phyloP scores from a whole-genome alignment of 2,329 filamentous ascomycete species.

The Davidsoniella eucalypti region DNA sequence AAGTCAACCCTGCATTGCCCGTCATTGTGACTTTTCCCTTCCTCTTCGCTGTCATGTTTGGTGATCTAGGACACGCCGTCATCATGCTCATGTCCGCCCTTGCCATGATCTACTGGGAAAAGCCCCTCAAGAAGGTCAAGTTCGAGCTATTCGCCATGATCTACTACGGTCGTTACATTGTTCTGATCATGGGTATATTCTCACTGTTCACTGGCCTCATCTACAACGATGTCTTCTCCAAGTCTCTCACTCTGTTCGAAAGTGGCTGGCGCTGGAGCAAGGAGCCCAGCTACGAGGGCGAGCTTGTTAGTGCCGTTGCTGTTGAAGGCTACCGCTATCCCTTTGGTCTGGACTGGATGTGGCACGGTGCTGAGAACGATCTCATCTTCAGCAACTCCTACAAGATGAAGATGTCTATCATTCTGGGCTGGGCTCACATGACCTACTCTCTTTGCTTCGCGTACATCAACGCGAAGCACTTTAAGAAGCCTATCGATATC shows the following conservation, averaged over 20 bases:
- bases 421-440: conserved; percentile 96
- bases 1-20: conserved; percentile 89
- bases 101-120: conserved; percentile 96
- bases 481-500: conserved; percentile 87
- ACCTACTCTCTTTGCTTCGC: conserved; percentile 92
- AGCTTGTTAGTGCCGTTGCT: conserved; percentile 49
- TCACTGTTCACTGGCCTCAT: conserved; percentile 94
- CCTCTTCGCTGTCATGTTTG: conserved; percentile 99
- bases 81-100: conserved; percentile 73
- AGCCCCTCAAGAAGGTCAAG: conserved; percentile 73
- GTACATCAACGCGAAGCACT: conserved; percentile 84
- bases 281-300: conserved; percentile 41
- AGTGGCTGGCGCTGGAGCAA: conserved; percentile 74
- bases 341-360: conserved; percentile 88
- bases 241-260: conserved; percentile 72
- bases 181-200: conserved; percentile 93
- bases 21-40: conserved; percentile 99
- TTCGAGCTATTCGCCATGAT: conserved; percentile 98
- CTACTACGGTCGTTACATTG: conserved; percentile 97
- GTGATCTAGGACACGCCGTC: conserved; percentile 83
- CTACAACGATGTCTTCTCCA: conserved; percentile 96
- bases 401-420: conserved; percentile 99
- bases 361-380: conserved; percentile 92
- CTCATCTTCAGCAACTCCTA: conserved; percentile 94
- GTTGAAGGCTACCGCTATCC: conserved; percentile 73